phyloP scores from a whole-genome alignment of 106 monocot genomes.

The Gastrodia elata region DNA sequence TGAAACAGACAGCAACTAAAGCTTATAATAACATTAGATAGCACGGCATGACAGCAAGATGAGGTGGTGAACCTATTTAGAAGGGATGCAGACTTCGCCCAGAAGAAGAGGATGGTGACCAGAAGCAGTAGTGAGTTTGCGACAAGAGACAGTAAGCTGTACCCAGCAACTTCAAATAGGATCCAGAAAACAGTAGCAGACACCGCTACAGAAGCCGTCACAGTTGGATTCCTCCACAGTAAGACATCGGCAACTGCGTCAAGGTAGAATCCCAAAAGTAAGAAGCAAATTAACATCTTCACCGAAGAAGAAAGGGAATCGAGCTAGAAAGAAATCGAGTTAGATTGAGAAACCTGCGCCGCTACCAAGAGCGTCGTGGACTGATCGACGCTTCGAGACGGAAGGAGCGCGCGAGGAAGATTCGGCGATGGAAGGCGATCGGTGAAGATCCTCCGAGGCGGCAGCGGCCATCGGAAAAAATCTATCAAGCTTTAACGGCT shows the following conservation, averaged over 20 bases:
- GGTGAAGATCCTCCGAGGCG: constrained; percentile 5
- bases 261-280: neutral
- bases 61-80: constrained; percentile 52
- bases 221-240: constrained; percentile 17
- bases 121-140: constrained; percentile 76
- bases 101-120: constrained; percentile 78
- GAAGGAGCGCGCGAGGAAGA: neutral
- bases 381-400: neutral
- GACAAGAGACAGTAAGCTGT: constrained; percentile 53
- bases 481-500: constrained; percentile 11
- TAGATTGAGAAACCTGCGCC: constrained; percentile 8
- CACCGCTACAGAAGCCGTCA: constrained; percentile 5
- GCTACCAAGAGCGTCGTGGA: constrained; percentile 14
- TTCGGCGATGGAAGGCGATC: constrained; percentile 14
- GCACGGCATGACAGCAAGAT: neutral
- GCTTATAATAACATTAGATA: no score
- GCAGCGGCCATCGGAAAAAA: constrained; percentile 9
- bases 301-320: neutral
- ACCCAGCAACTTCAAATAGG: constrained; percentile 63
- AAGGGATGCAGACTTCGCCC: constrained; percentile 82
- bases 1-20: no score
- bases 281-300: neutral
- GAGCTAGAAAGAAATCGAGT: neutral
- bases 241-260: constrained; percentile 14
- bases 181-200: constrained; percentile 21